Conservation (phyloP, 202 grass and related monocot species). For the Digitaria exilis region DNA sequence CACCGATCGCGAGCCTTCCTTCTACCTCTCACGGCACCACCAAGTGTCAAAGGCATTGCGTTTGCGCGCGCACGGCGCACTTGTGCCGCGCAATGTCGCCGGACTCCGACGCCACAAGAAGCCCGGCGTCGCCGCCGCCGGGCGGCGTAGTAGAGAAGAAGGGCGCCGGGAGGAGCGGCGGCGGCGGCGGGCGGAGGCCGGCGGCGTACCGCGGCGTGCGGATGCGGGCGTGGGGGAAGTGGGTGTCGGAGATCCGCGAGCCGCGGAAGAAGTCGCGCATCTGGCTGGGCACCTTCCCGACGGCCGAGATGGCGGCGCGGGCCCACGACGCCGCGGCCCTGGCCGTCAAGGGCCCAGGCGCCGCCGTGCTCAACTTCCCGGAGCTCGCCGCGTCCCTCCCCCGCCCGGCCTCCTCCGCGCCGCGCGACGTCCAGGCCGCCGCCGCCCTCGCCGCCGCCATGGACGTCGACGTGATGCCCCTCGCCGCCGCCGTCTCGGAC, state of each 20-base stretch:
- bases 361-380: slow-evolving; percentile 75
- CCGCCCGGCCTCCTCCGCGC: slow-evolving; percentile 42
- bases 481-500: too few species aligned
- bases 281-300: slow-evolving; percentile 89
- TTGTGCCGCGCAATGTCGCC: slow-evolving; percentile 22
- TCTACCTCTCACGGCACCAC: too few species aligned
- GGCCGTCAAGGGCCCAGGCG: slow-evolving; percentile 63
- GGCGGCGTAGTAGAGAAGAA: background rate
- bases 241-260: slow-evolving; percentile 90
- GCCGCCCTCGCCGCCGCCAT: slow-evolving; percentile 70
- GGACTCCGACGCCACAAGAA: background rate
- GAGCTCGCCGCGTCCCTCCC: slow-evolving; percentile 52
- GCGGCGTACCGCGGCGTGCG: slow-evolving; percentile 70
- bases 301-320: slow-evolving; percentile 77
- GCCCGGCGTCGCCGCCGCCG: slow-evolving; percentile 8
- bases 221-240: slow-evolving; percentile 81
- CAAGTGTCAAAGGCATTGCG: too few species aligned
- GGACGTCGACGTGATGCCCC: slow-evolving; percentile 38
- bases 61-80: background rate
- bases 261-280: slow-evolving; percentile 88
- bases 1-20: too few species aligned
- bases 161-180: too few species aligned
- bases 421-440: slow-evolving; percentile 66
- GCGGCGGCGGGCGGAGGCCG: slow-evolving; percentile 5
- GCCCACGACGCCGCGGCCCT: slow-evolving; percentile 76